These are phyloP conservation scores for Aspergillus diversus DNA, from an alignment of 495 filamentous ascomycete genomes.

Conservation along the genomic window DNA sequence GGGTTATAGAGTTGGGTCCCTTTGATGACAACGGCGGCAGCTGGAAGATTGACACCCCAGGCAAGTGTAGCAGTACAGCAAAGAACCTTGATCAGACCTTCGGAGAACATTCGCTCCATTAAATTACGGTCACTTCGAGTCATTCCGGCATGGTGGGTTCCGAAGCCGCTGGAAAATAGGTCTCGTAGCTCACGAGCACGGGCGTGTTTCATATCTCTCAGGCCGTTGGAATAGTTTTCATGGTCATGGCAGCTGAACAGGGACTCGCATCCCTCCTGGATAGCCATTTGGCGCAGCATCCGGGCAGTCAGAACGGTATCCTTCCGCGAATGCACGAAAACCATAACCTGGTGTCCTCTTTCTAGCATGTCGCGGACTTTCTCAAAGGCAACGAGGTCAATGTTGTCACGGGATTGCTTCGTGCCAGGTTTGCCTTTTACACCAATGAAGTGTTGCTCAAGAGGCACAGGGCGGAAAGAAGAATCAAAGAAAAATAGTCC, in stretches of 20 bases:
- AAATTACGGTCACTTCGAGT: conserved; percentile 89
- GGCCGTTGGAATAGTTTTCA: conserved; percentile 68
- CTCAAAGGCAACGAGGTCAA: conserved; percentile 84
- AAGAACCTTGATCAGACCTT: conserved; percentile 90
- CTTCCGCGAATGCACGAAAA: conserved; percentile 96
- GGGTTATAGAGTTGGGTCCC: conserved; percentile 96
- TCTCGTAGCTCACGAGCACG: conserved; percentile 86
- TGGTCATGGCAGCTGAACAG: conserved; percentile 76
- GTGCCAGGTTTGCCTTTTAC: conserved; percentile 88
- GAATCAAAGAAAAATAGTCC: conserved; percentile 97
- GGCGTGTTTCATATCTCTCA: conserved; percentile 79
- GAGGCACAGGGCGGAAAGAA: conserved; percentile 92
- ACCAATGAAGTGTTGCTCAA: conserved; percentile 97
- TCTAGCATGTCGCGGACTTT: conserved; percentile 95
- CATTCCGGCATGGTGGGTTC: conserved; percentile 97
- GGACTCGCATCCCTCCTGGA: conserved; percentile 73
- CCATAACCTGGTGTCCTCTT: conserved; percentile 92
- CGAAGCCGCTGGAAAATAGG: conserved; percentile 84
- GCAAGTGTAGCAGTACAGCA: conserved; percentile 98
- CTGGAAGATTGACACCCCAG: conserved; percentile 98
- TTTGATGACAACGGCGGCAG: conserved; percentile 96
- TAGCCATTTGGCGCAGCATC: conserved; percentile 82
- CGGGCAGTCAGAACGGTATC: conserved; percentile 90
- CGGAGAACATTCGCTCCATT: conserved; percentile 85
- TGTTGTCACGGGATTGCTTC: conserved; percentile 79